Base-by-base conservation (phyloP, 1,139 yeast species). In the Saccharomyces hybrid region DNA sequence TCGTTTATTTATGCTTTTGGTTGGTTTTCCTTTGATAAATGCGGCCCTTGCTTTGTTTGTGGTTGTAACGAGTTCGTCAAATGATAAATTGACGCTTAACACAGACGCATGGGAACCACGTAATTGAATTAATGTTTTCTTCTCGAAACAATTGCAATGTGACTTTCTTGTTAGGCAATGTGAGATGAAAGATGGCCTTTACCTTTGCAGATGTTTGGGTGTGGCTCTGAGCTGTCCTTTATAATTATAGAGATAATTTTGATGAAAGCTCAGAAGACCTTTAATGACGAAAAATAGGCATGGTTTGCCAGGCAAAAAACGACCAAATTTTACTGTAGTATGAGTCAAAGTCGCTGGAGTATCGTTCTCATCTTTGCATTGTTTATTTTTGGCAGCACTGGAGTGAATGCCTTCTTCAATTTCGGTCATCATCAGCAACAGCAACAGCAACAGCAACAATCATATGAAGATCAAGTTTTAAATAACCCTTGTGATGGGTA, bases 401-500 rank as follows among this genome's bases (percentile, higher is more conserved):
- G 19, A 19, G 44, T 38, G 44, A 19, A 38, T 11, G 60, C 55
- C 1, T 59, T 59, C 46, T 63, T 63, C 53, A 60, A 62, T 53
- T 59, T 58, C 38, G 55, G 66, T 8, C 70, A 68, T n/a, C 73
- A 72, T 14, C 75, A 71, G 42, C 77, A 73, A 44, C 73, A 70
- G 50, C 75, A 69, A 49, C 75, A 70, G 52, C 71, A 67, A 42
- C 69, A 63, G 52, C 65, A 58, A 48, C 60, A 64, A 26, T 60
- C 73, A 9, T 75, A 71, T 56, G 79, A 77, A 61, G 73, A 69
- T 13, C 64, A 63, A 41, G 71, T 73, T 51, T 61, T 77, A 41
- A 67, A 72, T 55, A 65, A 67, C 58, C 70, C 74, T n/a, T 90
- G 97, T 66, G 71, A 73, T n/a, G 75, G 75, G 13, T 93, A 84